These are phyloP conservation scores for Prunus mume DNA, from an alignment of 306 rosid genomes.

Conservation along the genomic window DNA sequence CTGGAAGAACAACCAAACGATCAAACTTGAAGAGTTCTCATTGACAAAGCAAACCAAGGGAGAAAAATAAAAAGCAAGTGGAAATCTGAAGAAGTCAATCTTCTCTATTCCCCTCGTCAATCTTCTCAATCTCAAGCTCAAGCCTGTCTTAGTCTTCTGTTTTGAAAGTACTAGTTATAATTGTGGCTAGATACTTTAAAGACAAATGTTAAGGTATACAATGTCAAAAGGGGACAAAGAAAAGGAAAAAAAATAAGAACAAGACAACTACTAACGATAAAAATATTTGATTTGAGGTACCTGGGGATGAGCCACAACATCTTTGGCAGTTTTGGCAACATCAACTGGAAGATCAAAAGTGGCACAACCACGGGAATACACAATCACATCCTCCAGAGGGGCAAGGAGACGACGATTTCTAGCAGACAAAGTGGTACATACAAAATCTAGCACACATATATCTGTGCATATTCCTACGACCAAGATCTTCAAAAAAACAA, in stretches of 20 bases:
- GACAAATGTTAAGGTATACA: background rate
- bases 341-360: conserved; percentile 70
- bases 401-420: conserved; percentile 66
- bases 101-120: background rate
- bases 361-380: conserved; percentile 78
- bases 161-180: background rate
- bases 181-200: background rate
- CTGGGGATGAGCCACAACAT: conserved; percentile 83
- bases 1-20: conserved; percentile 31
- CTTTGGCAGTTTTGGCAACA: conserved; percentile 56
- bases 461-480: conserved; percentile 90
- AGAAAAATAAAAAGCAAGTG: background rate
- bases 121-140: background rate
- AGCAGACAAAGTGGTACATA: conserved; percentile 58
- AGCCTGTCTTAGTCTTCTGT: background rate
- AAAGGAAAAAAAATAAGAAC: background rate
- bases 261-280: background rate
- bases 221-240: background rate
- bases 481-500: conserved; percentile 49
- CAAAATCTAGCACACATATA: conserved; percentile 86
- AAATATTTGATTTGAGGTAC: conserved; percentile 30
- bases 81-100: background rate
- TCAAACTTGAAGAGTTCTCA: background rate
- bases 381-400: conserved; percentile 78
- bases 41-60: background rate